Evolutionary conservation across 1,284 basidiomycete species (phyloP), one percentile per base, ranked within the genome.

Genomic region (Fomitopsis pinicola): DNA sequence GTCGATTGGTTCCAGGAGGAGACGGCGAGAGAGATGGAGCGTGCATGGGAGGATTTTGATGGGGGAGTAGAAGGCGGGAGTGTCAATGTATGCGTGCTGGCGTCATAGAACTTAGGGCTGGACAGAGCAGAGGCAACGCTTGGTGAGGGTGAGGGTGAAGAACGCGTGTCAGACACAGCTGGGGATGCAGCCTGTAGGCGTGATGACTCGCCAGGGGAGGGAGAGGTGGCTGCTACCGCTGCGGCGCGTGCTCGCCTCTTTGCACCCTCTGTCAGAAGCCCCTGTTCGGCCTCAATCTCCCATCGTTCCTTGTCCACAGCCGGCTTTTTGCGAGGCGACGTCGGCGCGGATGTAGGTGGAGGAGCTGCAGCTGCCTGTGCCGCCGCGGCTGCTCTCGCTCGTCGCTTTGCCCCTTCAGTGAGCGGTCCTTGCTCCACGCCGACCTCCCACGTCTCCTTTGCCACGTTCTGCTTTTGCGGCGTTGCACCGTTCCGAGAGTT

Each of bases 271-370:
- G 88, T 90, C 45, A 87, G 70, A 48, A 91, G 69, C 0, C 88
- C 88, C 64, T 84, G 84, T 66, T 91, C 88, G 0, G 86, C 88
- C 64, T 91, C 89, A 33, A 90, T 81, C 67, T 92, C 89, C 89
- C 89, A 92, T 35, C 78, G 70, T 67, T 91, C 89, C 68, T 88
- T 91, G 30, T 80, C 71, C 1, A 81, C 71, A 42, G 75, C 78
- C 8, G 9, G 46, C 58, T 76, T 75, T 45, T 69, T 63, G 36
- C 55, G 60, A 9, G 64, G 55, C 4, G 67, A 57, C 9, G 73
- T 58, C 14, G 68, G 58, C n/a, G 68, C 67, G 2, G 64, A 40
- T 12, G 62, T 56, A 14, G 63, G 30, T 6, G 50, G 42, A 28
- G 64, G 59, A 4, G 66, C 52, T 9, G 59, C 42, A 17, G 64